phyloP scores from a whole-genome alignment of 2,329 filamentous ascomycete species.

The Apiospora hydei region DNA sequence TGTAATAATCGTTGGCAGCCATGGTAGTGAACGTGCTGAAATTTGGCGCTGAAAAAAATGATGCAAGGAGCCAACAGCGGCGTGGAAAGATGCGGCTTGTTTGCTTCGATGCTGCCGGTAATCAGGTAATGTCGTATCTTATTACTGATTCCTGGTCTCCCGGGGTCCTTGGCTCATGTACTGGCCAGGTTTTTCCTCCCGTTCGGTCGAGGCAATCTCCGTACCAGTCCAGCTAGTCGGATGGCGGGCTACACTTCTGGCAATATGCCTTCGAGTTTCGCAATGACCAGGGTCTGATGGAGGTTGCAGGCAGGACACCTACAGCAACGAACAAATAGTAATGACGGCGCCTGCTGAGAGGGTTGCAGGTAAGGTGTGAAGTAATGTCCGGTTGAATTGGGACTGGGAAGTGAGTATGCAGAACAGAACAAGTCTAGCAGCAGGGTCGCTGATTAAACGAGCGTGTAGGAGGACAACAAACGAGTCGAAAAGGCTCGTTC shows the following conservation, averaged over 20 bases:
- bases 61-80: background rate
- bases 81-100: background rate
- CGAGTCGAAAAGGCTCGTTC: background rate
- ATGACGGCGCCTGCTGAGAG: background rate
- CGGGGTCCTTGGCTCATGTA: background rate
- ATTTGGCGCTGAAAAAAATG: background rate
- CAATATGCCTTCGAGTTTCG: conserved; percentile 1
- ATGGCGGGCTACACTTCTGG: conserved; percentile 3
- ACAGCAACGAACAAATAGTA: background rate
- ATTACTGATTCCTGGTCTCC: background rate
- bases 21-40: conserved; percentile 50
- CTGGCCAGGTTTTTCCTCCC: background rate
- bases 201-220: conserved; percentile 7
- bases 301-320: background rate
- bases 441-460: background rate
- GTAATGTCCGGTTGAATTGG: background rate
- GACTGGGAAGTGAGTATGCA: background rate
- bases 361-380: background rate
- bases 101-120: background rate
- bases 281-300: background rate
- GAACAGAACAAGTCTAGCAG: background rate
- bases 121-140: conserved; percentile 1
- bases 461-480: background rate
- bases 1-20: conserved; percentile 74
- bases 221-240: conserved; percentile 20